Evolutionary conservation across 805 yeast genomes (phyloP).

Genomic region (Debaryomyces tyrocola): DNA sequence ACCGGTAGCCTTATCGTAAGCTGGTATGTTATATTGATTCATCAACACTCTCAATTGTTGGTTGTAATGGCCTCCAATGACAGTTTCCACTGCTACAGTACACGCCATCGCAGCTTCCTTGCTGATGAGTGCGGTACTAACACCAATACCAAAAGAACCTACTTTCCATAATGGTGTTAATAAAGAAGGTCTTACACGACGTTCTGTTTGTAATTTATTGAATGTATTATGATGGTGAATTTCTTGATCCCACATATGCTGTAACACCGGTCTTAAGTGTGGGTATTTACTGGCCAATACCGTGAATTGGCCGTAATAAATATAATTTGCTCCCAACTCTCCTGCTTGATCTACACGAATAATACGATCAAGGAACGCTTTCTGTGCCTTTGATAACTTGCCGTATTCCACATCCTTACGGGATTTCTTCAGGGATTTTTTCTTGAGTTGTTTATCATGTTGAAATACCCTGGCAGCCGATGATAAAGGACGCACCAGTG

Average conservation of each 20-base stretch:
- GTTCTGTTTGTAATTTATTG: slow-evolving; percentile 68
- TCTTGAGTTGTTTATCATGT: slow-evolving; percentile 12
- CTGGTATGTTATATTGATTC: slow-evolving; percentile 58
- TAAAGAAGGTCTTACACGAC: slow-evolving; percentile 87
- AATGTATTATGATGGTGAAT: slow-evolving; percentile 86
- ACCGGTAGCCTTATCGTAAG: slow-evolving; percentile 36
- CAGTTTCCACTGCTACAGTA: slow-evolving; percentile 98
- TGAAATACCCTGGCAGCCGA: slow-evolving; percentile 2
- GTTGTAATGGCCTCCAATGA: slow-evolving; percentile 94
- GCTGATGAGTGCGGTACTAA: slow-evolving; percentile 79
- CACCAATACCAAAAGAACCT: slow-evolving; percentile 87
- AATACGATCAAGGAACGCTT: slow-evolving; percentile 68
- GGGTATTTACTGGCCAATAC: slow-evolving; percentile 73
- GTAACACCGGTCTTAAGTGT: slow-evolving; percentile 71
- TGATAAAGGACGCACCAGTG: background rate
- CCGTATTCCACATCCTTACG: slow-evolving; percentile 35
- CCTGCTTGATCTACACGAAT: slow-evolving; percentile 98
- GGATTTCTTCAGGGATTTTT: slow-evolving; percentile 2
- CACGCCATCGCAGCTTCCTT: slow-evolving; percentile 99
- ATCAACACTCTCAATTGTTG: slow-evolving; percentile 77
- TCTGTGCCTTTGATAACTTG: slow-evolving; percentile 52
- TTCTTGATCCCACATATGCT: slow-evolving; percentile 99
- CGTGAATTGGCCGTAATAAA: slow-evolving; percentile 85
- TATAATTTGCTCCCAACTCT: slow-evolving; percentile 92
- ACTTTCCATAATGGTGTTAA: slow-evolving; percentile 91